Percentiles rank a stretch among this genome's conserved stretches.
These are phyloP conservation scores for Malus hybrid DNA, from an alignment of 331 rosid species.

Conservation along the genomic window DNA sequence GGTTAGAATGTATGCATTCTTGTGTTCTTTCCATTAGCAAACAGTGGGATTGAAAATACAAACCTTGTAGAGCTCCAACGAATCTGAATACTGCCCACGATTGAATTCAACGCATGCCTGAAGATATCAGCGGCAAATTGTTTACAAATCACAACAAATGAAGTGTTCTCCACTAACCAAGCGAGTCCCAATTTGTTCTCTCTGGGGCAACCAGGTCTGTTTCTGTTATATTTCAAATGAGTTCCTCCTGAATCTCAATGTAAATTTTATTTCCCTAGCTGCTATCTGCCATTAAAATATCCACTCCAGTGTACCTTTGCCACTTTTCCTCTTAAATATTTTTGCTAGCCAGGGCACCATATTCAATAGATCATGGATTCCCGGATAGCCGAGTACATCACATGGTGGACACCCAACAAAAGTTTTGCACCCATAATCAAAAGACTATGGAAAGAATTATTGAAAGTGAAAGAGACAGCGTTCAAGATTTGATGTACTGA, in stretches of 20 bases:
- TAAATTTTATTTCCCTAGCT: background rate
- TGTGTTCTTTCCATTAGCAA: background rate
- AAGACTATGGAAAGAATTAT: background rate
- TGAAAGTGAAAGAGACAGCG: background rate
- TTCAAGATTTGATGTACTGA: background rate
- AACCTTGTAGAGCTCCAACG: slow-evolving; percentile 94
- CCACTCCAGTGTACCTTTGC: background rate
- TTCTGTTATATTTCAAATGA: too few species aligned
- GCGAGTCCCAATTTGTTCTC: slow-evolving; percentile 1
- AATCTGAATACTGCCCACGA: slow-evolving; percentile 81
- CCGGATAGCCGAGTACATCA: background rate
- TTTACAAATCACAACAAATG: slow-evolving; percentile 8
- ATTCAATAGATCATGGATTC: background rate
- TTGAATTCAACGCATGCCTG: slow-evolving; percentile 99
- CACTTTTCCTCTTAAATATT: background rate
- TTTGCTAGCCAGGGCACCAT: background rate
- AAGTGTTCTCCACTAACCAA: slow-evolving; percentile 6
- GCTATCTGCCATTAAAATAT: background rate
- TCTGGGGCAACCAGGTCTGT: too few species aligned
- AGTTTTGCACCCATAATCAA: background rate
- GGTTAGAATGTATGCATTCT: background rate
- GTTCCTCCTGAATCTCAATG: background rate
- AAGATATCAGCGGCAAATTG: slow-evolving; percentile 25
- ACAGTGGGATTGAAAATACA: slow-evolving; percentile 21
- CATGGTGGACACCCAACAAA: background rate